Percentiles rank a stretch among this genome's conserved stretches.
phyloP scores from a whole-genome alignment of 495 filamentous ascomycete genomes.

The Rostrohypoxylon terebratum region DNA sequence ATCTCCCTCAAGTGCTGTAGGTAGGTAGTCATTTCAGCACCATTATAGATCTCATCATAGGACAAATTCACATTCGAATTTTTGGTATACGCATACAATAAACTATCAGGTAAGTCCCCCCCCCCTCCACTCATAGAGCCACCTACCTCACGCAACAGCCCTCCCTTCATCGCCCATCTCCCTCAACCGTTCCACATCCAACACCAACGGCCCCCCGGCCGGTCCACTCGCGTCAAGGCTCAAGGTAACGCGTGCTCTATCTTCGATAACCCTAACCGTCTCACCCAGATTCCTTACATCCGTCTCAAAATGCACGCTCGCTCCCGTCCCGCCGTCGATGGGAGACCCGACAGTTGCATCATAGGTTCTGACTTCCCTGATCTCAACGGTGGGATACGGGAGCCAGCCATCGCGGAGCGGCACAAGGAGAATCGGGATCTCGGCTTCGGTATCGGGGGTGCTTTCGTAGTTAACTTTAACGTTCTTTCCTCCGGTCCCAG shows the following conservation, averaged over 20 bases:
- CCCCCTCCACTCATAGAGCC: too few relatives aligned
- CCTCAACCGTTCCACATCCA: slow-evolving; percentile 63
- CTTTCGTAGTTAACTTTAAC: slow-evolving; percentile 26
- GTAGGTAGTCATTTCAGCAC: too few relatives aligned
- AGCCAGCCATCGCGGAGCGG: slow-evolving; percentile 82
- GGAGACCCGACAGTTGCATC: slow-evolving; percentile 18
- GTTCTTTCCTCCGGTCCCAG: background rate
- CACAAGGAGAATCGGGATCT: slow-evolving; percentile 74
- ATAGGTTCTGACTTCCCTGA: slow-evolving; percentile 65
- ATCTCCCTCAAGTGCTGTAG: too few relatives aligned
- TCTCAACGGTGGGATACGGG: slow-evolving; percentile 80
- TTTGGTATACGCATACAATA: too few relatives aligned
- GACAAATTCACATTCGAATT: too few relatives aligned
- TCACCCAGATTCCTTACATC: slow-evolving; percentile 82
- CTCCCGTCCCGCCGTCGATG: background rate
- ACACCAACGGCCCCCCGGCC: slow-evolving; percentile 70
- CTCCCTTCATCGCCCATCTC: slow-evolving; percentile 49
- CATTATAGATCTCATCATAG: background rate
- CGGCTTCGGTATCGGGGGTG: slow-evolving; percentile 57
- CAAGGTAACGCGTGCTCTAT: slow-evolving; percentile 80
- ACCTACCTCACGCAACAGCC: slow-evolving; percentile 20
- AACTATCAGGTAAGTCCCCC: too few relatives aligned
- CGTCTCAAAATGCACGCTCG: slow-evolving; percentile 70
- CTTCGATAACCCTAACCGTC: slow-evolving; percentile 79
- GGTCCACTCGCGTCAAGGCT: slow-evolving; percentile 74